Evolutionary conservation across 805 yeast species (phyloP).

Genomic region (Spathaspora passalidarum): DNA sequence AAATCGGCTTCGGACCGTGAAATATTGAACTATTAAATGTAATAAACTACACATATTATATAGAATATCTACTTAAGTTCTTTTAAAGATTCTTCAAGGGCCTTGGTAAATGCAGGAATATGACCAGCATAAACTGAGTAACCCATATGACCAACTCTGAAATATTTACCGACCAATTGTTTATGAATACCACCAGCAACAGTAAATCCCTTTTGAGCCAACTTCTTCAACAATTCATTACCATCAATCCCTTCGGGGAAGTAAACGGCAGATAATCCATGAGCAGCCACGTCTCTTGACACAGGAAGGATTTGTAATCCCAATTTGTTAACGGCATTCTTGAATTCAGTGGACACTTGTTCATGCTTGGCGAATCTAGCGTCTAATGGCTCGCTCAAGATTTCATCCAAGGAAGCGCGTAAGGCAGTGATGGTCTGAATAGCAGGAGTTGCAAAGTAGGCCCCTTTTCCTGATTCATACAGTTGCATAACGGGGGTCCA

Average conservation of each 20-base stretch:
- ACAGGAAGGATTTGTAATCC: constrained; percentile 73
- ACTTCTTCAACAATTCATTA: constrained; percentile 54
- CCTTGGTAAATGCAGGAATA: constrained; percentile 29
- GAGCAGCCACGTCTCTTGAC: constrained; percentile 62
- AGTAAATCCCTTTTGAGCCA: constrained; percentile 64
- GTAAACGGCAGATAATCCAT: constrained; percentile 83
- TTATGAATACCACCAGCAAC: constrained; percentile 90
- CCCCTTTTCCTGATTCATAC: constrained; percentile 73
- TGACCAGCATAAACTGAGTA: constrained; percentile 52
- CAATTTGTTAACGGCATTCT: constrained; percentile 49
- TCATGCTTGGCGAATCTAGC: constrained; percentile 63
- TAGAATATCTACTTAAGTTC: constrained; percentile 16
- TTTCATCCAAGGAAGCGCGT: constrained; percentile 70
- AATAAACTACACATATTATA: not conserved
- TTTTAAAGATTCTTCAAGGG: constrained; percentile 29
- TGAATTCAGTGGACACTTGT: constrained; percentile 61
- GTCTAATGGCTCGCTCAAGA: constrained; percentile 54
- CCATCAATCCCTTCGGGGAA: constrained; percentile 75
- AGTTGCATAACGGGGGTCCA: constrained; percentile 90
- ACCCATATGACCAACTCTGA: constrained; percentile 97
- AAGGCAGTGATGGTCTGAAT: constrained; percentile 82
- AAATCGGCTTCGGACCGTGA: no score
- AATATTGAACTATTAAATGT: no score
- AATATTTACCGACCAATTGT: constrained; percentile 75
- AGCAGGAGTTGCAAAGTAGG: constrained; percentile 97